Evolutionary conservation across 306 rosid species (phyloP), one percentile per base, ranked within the genome.

Genomic region (Sicyos baderoa): DNA sequence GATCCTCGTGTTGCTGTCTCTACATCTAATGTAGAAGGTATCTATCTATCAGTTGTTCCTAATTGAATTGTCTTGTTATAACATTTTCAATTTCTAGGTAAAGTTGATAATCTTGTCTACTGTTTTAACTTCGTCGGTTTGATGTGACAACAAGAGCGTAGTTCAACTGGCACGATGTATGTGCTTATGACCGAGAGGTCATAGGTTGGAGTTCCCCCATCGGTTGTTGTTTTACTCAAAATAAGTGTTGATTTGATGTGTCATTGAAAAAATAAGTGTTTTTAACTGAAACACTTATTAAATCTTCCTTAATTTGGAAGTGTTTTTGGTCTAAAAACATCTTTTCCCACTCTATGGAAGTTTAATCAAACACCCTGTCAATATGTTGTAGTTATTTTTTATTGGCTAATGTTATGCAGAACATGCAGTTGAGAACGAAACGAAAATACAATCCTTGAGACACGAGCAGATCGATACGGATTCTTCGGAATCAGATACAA

Each of bases 401-500:
- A 3, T 25, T 25, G 29, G 29, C 2, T 25, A 25, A 25, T 25
- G 29, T 25, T 32, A 32, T 32, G 37, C 27, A 72, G 51, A 68
- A 74, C 37, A 19, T 88, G 79, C 80, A 83, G 86, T 70, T 70
- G 29, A 25, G 29, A 1, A 25, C 3, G 29, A 25, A 25, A 84
- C 40, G 54, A 70, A 73, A 70, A 71, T 59, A 60, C 59, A 23
- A 32, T 47, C 49, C 22, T 74, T 69, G 72, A 68, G 44, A 32
- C 37, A 32, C 22, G 32, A 57, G 57, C 82, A 19, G 22, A 48
- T 47, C 35, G 60, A 19, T 16, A 62, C 7, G 15, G 80, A 23
- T 47, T 25, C 75, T 70, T 74, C 57, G 32, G 74, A 69, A 27
- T 55, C 77, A 27, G 64, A 44, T 29, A 60, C 71, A 6, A n/a